Base-by-base conservation (phyloP, 2,329 filamentous ascomycete genomes). In the Iodosphaeria phyllophila region DNA sequence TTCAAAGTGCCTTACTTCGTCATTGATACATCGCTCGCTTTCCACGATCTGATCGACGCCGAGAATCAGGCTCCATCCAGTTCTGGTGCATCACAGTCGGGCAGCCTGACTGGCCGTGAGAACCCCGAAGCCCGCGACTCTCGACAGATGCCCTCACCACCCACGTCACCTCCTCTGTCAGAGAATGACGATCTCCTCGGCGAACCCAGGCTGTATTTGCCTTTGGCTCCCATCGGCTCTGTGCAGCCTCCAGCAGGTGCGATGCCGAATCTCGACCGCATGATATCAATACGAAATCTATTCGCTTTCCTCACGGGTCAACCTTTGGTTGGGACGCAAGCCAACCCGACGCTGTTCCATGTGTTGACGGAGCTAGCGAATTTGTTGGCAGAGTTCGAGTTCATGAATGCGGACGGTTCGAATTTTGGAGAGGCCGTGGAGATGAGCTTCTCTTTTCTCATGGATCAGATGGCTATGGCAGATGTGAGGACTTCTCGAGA, bases 401-500 rank as follows among this genome's bases (percentile, higher is more conserved):
- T 70, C 35, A 58, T 48, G 1, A 64, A 58, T 29, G 42, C 44
- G n/a, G 64, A 69, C 30, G 63, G 62, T 5, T 56, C 58, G 10
- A 65, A 59, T 0, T 74, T 64, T 42, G 71, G 71, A 20, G 60
- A 64, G 25, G 56, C 58, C 2, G 66, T 67, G 2, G 57, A 70
- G 22, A 54, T 67, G 10, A 74, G 71, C 43, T 82, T 84, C 36
- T 59, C 69, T 31, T 67, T 66, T 38, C 91, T 83, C 40, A 68
- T 84, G 30, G 74, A 84, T 23, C 75, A 89, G 44, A 57, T 83
- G 31, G 61, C 59, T 12, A 53, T 95, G 16, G 75, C 69, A 3
- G 86, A 95, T 47, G 74, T 92, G 23, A 64, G 83, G 27, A 56
- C 66, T 30, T 92, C 79, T 43, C 66, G 75, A 14, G 82, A 92